A percentile compares a stretch with the other conserved stretches of the same genome.
These are phyloP conservation scores for Rubus parviflorus DNA, from an alignment of 306 rosid species.

Conservation along the genomic window DNA sequence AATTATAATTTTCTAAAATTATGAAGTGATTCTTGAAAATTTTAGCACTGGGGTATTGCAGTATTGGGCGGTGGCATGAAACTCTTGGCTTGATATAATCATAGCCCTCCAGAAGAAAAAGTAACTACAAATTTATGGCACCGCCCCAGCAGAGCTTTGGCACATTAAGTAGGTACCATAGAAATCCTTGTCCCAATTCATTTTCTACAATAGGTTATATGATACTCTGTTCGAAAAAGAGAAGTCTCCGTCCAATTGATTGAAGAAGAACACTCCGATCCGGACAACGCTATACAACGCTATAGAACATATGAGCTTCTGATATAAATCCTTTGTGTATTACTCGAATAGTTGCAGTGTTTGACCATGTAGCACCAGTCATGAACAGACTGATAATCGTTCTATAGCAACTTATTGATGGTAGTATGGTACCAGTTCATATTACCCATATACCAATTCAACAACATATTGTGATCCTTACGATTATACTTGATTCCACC, in stretches of 20 bases:
- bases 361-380: no score
- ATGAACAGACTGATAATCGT: no score
- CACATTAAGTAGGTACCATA: background rate
- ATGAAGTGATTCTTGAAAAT: background rate
- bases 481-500: background rate
- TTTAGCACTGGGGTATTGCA: background rate
- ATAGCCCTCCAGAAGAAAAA: background rate
- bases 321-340: no score
- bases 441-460: background rate
- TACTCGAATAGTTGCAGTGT: no score
- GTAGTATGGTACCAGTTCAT: background rate
- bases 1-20: background rate
- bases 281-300: no score
- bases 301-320: no score
- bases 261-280: no score
- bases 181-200: background rate
- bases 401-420: no score
- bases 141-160: background rate
- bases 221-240: no score
- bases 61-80: background rate
- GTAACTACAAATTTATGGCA: conserved; percentile 9
- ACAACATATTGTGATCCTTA: background rate
- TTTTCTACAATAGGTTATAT: background rate
- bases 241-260: no score
- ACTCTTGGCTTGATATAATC: background rate